Percentiles rank a stretch among this genome's conserved stretches.
phyloP scores from a whole-genome alignment of 768 basidiomycete species.

The Mycena filopes region DNA sequence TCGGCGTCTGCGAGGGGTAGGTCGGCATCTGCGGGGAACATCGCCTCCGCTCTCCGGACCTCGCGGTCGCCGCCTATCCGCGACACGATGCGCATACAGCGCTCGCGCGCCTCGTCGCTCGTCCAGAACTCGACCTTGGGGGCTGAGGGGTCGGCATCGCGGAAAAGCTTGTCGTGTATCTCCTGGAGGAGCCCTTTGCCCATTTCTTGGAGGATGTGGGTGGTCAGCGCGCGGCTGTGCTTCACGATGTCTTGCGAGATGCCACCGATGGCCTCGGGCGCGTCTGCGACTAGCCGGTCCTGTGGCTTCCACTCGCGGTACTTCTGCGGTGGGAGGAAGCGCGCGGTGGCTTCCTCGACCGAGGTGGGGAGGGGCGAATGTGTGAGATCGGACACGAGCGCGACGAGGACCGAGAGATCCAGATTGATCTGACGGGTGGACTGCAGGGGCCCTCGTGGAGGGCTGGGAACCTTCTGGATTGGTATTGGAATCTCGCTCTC shows the following conservation, averaged over 20 bases:
- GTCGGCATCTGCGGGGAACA: constrained; percentile 55
- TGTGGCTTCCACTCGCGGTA: constrained; percentile 69
- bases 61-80: constrained; percentile 84
- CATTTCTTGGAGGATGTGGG: constrained; percentile 84
- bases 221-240: constrained; percentile 77
- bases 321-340: constrained; percentile 71
- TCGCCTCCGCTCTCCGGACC: constrained; percentile 67
- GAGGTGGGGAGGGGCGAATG: constrained; percentile 73
- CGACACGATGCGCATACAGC: constrained; percentile 79
- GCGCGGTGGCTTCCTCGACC: constrained; percentile 65
- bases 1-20: constrained; percentile 45
- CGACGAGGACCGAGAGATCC: constrained; percentile 87
- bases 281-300: constrained; percentile 2
- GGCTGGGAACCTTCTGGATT: constrained; percentile 5
- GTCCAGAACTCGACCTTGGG: constrained; percentile 77
- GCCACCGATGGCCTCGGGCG: constrained; percentile 36
- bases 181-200: constrained; percentile 69
- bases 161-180: constrained; percentile 59
- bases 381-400: constrained; percentile 84
- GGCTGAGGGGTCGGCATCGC: constrained; percentile 2
- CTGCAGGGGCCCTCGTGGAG: constrained; percentile 38
- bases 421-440: constrained; percentile 78
- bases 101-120: constrained; percentile 77
- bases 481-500: constrained; percentile 39
- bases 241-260: constrained; percentile 55